Conservation (phyloP, 768 basidiomycete species). For the Lentinula lateritia region DNA sequence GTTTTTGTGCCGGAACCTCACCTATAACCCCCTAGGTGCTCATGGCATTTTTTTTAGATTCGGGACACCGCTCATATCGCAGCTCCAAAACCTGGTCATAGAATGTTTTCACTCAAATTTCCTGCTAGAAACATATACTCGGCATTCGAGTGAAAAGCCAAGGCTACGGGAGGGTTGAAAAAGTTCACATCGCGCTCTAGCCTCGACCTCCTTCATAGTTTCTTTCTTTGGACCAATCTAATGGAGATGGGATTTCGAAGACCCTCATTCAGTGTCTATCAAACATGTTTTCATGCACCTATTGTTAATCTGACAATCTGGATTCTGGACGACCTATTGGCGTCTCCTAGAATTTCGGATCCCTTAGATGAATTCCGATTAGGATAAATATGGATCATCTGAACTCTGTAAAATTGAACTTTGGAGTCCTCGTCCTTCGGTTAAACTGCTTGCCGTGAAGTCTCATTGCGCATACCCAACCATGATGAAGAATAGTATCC, state of each 20-base stretch:
- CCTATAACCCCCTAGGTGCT: neutral
- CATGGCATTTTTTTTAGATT: neutral
- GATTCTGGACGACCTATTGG: conserved; percentile 2
- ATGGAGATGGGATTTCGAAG: neutral
- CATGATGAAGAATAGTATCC: neutral
- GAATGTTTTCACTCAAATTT: neutral
- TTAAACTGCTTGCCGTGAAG: neutral
- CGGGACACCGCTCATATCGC: neutral
- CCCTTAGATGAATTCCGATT: neutral
- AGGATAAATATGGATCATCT: neutral
- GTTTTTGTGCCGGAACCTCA: neutral
- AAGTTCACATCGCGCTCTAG: neutral
- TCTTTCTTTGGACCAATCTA: neutral
- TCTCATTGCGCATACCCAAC: neutral
- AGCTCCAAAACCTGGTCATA: neutral
- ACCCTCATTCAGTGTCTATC: neutral
- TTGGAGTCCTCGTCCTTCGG: neutral
- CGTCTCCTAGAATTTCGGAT: neutral
- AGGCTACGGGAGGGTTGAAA: neutral
- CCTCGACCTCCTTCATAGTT: neutral
- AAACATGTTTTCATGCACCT: neutral
- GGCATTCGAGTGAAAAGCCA: neutral
- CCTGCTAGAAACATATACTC: neutral
- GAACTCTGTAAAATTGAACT: neutral
- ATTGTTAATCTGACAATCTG: neutral